Base-by-base conservation (phyloP, 2,329 filamentous ascomycete species). In the Clonostachys byssicola region DNA sequence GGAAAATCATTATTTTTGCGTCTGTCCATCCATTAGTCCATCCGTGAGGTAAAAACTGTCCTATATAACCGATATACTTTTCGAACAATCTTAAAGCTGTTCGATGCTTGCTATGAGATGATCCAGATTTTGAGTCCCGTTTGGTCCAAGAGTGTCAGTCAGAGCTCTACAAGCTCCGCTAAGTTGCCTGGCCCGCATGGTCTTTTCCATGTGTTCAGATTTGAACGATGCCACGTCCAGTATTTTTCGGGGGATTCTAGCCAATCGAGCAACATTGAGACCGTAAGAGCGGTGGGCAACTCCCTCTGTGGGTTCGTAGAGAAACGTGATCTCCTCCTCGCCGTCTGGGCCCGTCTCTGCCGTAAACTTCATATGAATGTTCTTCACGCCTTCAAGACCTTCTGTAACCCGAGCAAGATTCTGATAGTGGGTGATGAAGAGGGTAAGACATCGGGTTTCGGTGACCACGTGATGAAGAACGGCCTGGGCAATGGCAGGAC, bases 401-500 rank as follows among this genome's bases (percentile, higher is more conserved):
- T 83, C 78, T 10, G 85, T 86, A 52, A 95, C 77, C 42, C 73
- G 71, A 10, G 84, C 82, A 1, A 99, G 79, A 54, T 85, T 86
- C 69, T 99, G 94, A 65, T 99, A 99, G 69, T 99, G 94, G 5
- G 94, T 99, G 64, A 99, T 96, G 73, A 99, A 99, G 40, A 99
- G 75, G 6, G 90, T 95, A 42, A 96, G 75, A 51, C 89, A 89
- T 46, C 78, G 76, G 1, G 85, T 78, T 14, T 91, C 80, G 20
- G 83, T 77, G 23, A 95, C 86, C 51, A 97, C 81, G 60, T 95
- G 85, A 49, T 92, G 83, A 6, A 99, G 75, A 6, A 99, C 94
- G 20, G 91, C 88, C 57, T 95, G 87, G 2, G 94, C 94, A 57
- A 99, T 97, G 48, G 94, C 94, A 6, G 95, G 91, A 47, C 94